Percentiles rank a stretch among this genome's conserved stretches.
These are phyloP conservation scores for Rhodofomes roseus DNA, from an alignment of 1,284 basidiomycete genomes.

Conservation along the genomic window DNA sequence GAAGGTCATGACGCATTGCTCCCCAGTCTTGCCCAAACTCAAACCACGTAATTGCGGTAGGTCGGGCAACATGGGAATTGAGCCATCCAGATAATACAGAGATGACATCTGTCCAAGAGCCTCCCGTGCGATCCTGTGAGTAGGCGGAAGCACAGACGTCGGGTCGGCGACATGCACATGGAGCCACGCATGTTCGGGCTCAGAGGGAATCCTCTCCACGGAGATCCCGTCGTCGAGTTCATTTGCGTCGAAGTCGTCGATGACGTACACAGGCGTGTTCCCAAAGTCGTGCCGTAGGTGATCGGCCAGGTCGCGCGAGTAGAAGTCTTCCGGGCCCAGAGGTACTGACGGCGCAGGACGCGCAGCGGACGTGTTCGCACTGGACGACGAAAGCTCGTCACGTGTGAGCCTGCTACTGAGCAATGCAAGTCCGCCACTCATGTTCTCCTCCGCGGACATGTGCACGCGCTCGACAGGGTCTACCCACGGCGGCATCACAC, in stretches of 20 bases:
- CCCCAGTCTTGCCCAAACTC: conserved; percentile 49
- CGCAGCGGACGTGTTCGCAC: not conserved
- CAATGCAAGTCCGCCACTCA: not conserved
- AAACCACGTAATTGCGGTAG: conserved; percentile 46
- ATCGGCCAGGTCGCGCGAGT: conserved; percentile 55
- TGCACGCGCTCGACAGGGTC: conserved; percentile 41
- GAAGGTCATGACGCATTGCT: conserved; percentile 73
- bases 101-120: conserved; percentile 53
- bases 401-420: not conserved
- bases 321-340: conserved; percentile 57
- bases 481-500: conserved; percentile 74
- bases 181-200: conserved; percentile 71
- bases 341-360: conserved; percentile 15
- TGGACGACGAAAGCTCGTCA: not conserved
- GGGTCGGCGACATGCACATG: conserved; percentile 96
- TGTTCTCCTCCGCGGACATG: not conserved
- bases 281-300: conserved; percentile 85
- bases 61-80: conserved; percentile 68
- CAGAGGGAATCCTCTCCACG: conserved; percentile 57
- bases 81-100: conserved; percentile 63
- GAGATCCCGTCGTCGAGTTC: conserved; percentile 97
- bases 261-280: conserved; percentile 78
- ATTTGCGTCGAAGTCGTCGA: conserved; percentile 80
- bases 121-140: conserved; percentile 52
- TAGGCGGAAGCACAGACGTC: conserved; percentile 73